Evolutionary conservation across 192 early-diverging fungal species (phyloP).

Genomic region (Geosiphon pyriformis): DNA sequence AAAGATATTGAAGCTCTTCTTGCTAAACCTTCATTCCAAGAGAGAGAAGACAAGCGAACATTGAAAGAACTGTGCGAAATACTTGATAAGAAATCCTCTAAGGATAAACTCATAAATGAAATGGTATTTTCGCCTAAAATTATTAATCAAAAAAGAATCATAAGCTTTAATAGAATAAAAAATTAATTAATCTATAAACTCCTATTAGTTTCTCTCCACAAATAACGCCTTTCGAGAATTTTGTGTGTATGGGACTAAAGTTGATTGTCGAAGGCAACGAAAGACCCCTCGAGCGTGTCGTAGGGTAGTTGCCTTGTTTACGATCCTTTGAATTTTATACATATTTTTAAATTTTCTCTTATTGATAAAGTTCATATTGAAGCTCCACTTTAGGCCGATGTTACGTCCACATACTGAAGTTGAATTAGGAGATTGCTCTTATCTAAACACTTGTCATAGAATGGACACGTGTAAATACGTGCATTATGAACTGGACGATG

Average conservation of each 20-base stretch:
- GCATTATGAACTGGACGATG: constrained; percentile 53
- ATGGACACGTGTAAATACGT: constrained; percentile 59
- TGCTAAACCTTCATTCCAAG: constrained; percentile 23
- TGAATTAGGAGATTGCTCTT: constrained; percentile 57
- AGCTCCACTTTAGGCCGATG: constrained; percentile 52
- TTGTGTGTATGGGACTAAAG: constrained; percentile 40
- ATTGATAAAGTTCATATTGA: constrained; percentile 12
- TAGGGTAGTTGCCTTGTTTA: constrained; percentile 22
- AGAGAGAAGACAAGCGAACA: constrained; percentile 3
- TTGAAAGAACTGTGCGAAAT: constrained; percentile 14
- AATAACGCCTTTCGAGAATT: constrained; percentile 43
- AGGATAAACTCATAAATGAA: constrained; percentile 31
- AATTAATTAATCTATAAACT: neutral
- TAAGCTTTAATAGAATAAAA: neutral
- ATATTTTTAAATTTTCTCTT: neutral
- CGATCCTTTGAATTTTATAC: neutral
- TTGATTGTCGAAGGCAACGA: constrained; percentile 35
- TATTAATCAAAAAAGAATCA: constrained; percentile 7
- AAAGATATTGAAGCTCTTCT: constrained; percentile 31
- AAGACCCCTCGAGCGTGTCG: constrained; percentile 21
- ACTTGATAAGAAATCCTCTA: constrained; percentile 28
- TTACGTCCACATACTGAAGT: constrained; percentile 44
- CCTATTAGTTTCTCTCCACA: constrained; percentile 27
- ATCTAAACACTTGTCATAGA: constrained; percentile 60
- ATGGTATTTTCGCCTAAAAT: no score